Base-by-base conservation (phyloP, 2,329 filamentous ascomycete genomes). In the Amesomyces nigricolor region DNA sequence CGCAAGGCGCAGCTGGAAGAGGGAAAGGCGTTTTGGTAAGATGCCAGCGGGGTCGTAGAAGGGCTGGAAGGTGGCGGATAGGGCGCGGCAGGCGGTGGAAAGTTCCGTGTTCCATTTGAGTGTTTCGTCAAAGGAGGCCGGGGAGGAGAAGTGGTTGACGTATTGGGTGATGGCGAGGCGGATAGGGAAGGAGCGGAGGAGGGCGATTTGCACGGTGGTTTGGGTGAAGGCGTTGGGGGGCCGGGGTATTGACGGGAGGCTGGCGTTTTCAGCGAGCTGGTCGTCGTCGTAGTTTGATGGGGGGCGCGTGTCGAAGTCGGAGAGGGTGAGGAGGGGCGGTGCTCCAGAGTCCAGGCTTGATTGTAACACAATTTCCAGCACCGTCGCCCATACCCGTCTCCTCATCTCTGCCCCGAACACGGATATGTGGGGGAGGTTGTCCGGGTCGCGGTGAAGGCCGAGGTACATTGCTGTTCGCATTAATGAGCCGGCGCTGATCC, bases 371-470 rank as follows among this genome's bases (percentile, higher is more conserved):
- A 83, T 65, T 62, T 83, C 80, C 5, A 82, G 54, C 10, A 81
- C 73, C 0, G 78, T 80, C 6, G 76, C 74, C 81, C 81, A 84
- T 1, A 84, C 63, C 2, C 81, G 71, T 4, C 80, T 71, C 2
- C 80, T 73, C 65, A 83, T 74, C 65, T 85, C 81, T 1, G 74
- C 71, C 17, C 73, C 71, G 37, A 78, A 73, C 0, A 68, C 62
- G 2, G 76, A 72, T 71, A 79, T 77, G 17, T 72, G 70, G 6
- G 72, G 71, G 4, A 82, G 72, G 54, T 73, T 68, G 30, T 69
- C 71, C 0, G 81, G 80, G 53, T 84, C 81, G 1, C 78, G 74
- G 63, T 85, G 80, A 5, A 83, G 69, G 3, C 81, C 81, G 73
- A 83, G 81, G 53, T 74, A 74, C 63, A 84, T 76, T 51, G 80